Base-by-base conservation (phyloP, 2,329 filamentous ascomycete species). In the Chrysoporthe puriensis region DNA sequence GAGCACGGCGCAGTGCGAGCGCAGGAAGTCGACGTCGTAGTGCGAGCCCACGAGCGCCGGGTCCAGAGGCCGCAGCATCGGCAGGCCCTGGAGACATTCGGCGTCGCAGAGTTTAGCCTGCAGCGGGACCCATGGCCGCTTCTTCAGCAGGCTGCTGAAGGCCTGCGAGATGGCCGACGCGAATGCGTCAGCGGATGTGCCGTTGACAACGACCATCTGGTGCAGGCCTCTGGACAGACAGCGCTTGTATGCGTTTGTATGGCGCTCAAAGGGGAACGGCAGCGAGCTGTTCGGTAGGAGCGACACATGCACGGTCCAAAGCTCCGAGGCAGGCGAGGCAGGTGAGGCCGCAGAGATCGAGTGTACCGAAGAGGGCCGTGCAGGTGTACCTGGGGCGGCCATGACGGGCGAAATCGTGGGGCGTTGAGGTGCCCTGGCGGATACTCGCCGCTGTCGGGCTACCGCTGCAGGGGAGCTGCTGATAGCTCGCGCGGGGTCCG, bases 221-320 rank as follows among this genome's bases (percentile, higher is more conserved):
- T 88, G 86, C 57, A 88, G 80, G 3, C 86, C 86, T 18, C 86
- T 84, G 16, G 86, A 89, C 4, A 88, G 79, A 57, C 86, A 88
- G 56, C 86, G 81, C 73, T 88, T 88, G 75, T 89, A 89, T 4
- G 86, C 86, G 52, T 81, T 84, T 16, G 86, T 88, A 71, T 88
- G 85, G 73, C 86, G 86, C 75, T 88, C 86, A 73, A 88, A 89
- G 0, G 86, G 86, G 70, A 88, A 87, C 4, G 85, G 83, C 66
- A 85, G 82, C 44, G 81, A 81, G 14, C 79, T 79, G 59, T 82
- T 83, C 4, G 86, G 86, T 48, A 89, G 79, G 14, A 89, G 80
- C 2, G 86, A 88, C 46, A 89, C 80, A 72, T 88, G 86, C 40
- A 88, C 84, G 1, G 86, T 88, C 86, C 86, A 89, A 5, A 80